phyloP scores from a whole-genome alignment of 331 rosid species.

The Malus hybrid region DNA sequence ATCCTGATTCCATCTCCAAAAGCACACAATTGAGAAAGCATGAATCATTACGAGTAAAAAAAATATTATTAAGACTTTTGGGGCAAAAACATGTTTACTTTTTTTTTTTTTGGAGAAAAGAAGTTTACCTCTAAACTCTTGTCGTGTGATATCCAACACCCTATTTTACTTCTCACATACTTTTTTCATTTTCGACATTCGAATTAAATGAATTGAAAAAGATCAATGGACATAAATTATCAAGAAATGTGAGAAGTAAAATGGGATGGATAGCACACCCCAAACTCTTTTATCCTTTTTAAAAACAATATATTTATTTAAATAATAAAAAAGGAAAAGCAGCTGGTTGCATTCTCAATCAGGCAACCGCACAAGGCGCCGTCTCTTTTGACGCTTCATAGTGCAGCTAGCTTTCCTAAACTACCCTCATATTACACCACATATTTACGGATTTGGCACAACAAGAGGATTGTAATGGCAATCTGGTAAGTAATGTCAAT shows the following conservation, averaged over 20 bases:
- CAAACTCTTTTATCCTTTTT: neutral
- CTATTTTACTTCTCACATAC: too few species aligned
- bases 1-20: too few species aligned
- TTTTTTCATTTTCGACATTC: too few species aligned
- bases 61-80: conserved; percentile 27
- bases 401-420: neutral
- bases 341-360: conserved; percentile 1
- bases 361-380: conserved; percentile 18
- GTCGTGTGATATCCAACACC: too few species aligned
- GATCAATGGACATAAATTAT: too few species aligned
- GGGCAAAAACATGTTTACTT: conserved; percentile 22
- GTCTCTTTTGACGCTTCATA: neutral
- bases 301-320: neutral
- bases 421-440: neutral
- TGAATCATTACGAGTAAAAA: conserved; percentile 30
- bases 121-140: conserved; percentile 18
- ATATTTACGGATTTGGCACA: conserved; percentile 5
- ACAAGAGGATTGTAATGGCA: neutral
- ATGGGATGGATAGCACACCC: too few species aligned
- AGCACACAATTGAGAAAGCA: conserved; percentile 13
- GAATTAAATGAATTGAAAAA: too few species aligned
- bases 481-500: neutral
- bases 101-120: conserved; percentile 7
- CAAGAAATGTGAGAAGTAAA: too few species aligned
- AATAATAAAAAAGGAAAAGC: neutral